Evolutionary conservation across 2,329 filamentous ascomycete species (phyloP).

Genomic region (Fusarium sp.): DNA sequence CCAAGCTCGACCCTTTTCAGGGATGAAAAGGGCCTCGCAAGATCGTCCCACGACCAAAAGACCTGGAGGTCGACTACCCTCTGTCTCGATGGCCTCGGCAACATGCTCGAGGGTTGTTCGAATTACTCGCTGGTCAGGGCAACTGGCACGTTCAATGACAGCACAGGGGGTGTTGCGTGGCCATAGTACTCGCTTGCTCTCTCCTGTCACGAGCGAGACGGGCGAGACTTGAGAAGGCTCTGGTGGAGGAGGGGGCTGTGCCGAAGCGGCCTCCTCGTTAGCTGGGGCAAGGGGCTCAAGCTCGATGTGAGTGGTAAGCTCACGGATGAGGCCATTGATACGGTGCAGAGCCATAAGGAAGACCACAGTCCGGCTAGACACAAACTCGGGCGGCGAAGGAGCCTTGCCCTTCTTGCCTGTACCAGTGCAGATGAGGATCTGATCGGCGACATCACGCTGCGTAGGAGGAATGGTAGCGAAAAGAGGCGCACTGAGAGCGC

Average conservation of each 20-base stretch:
- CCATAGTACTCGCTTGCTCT: conserved; percentile 66
- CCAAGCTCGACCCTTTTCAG: conserved; percentile 75
- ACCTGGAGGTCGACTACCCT: conserved; percentile 90
- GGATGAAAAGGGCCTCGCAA: conserved; percentile 80
- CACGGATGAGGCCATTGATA: conserved; percentile 78
- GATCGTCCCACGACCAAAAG: conserved; percentile 86
- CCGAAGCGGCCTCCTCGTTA: conserved; percentile 40
- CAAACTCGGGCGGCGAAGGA: conserved; percentile 84
- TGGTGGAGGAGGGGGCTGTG: conserved; percentile 29
- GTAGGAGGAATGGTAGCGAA: conserved; percentile 91
- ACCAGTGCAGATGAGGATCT: conserved; percentile 95
- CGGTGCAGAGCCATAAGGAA: conserved; percentile 97
- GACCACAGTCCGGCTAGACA: conserved; percentile 83
- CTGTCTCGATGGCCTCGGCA: conserved; percentile 84
- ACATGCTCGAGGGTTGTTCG: conserved; percentile 86
- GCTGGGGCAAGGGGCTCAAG: conserved; percentile 45
- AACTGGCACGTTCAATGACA: conserved; percentile 93
- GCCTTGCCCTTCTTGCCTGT: conserved; percentile 91
- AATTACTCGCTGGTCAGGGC: conserved; percentile 93
- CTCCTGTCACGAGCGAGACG: conserved; percentile 9
- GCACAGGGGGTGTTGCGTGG: conserved; percentile 86
- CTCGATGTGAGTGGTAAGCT: conserved; percentile 68
- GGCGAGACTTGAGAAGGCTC: conserved; percentile 16
- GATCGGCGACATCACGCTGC: conserved; percentile 89
- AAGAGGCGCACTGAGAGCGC: conserved; percentile 85